Conservation (phyloP, 108 stramenopile species). For the Asterionellopsis glacialis region DNA sequence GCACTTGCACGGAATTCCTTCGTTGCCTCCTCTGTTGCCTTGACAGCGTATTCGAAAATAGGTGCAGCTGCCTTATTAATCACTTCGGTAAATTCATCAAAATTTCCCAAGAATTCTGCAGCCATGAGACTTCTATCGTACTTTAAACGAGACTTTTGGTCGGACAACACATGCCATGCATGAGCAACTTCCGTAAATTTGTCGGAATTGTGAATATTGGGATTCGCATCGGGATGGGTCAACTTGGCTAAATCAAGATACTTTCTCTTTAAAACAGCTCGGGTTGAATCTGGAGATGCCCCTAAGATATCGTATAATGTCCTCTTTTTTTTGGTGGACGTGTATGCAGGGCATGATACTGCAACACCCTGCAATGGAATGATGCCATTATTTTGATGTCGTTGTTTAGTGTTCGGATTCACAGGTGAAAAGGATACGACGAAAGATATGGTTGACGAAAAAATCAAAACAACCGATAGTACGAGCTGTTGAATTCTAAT, state of each 20-base stretch:
- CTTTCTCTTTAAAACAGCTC: conserved; percentile 46
- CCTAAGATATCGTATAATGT: conserved; percentile 70
- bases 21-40: no score
- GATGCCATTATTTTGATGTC: no score
- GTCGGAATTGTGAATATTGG: no score
- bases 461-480: no score
- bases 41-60: conserved; percentile 7
- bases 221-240: conserved; percentile 65
- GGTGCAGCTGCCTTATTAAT: conserved; percentile 12
- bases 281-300: conserved; percentile 38
- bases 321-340: neutral
- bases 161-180: conserved; percentile 58
- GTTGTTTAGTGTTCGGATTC: no score
- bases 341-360: no score
- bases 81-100: neutral
- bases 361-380: no score
- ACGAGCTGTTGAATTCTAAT: no score
- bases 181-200: conserved; percentile 45
- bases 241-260: conserved; percentile 53
- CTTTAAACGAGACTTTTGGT: conserved; percentile 37
- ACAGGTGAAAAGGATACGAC: no score
- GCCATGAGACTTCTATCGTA: conserved; percentile 71
- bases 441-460: no score
- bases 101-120: conserved; percentile 23
- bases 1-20: no score